A percentile compares a stretch with the other conserved stretches of the same genome.
phyloP scores from a whole-genome alignment of 768 basidiomycete species.

The Leccinum sublutescens region DNA sequence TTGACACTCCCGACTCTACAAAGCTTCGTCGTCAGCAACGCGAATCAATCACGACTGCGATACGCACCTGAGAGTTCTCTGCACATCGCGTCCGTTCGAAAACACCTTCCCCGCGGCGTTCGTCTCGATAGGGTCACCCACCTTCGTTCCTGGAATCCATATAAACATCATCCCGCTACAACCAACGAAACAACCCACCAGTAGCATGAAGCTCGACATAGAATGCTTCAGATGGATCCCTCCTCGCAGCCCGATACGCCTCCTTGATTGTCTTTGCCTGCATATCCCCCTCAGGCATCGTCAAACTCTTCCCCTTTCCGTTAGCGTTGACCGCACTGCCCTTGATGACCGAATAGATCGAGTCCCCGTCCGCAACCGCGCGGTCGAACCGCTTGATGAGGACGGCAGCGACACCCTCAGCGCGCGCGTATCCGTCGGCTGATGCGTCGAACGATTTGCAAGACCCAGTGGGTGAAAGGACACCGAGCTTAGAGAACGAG shows the following conservation, averaged over 20 bases:
- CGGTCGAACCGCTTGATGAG: slow-evolving; percentile 36
- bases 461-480: slow-evolving; percentile 36
- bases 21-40: neutral
- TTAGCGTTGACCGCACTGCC: slow-evolving; percentile 35
- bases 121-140: slow-evolving; percentile 50
- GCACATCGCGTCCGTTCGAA: slow-evolving; percentile 18
- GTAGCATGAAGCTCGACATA: slow-evolving; percentile 52
- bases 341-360: slow-evolving; percentile 30
- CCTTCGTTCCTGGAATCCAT: slow-evolving; percentile 33
- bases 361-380: slow-evolving; percentile 31
- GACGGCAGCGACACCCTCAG: slow-evolving; percentile 31
- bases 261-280: slow-evolving; percentile 34
- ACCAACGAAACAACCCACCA: slow-evolving; percentile 20
- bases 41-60: neutral
- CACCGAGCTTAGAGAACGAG: slow-evolving; percentile 29
- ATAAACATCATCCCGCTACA: neutral
- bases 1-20: slow-evolving; percentile 29
- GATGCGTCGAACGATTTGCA: slow-evolving; percentile 33
- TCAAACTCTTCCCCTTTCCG: slow-evolving; percentile 35
- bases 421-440: slow-evolving; percentile 33
- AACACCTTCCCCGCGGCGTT: slow-evolving; percentile 45
- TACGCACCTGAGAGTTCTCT: slow-evolving; percentile 20
- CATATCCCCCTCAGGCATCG: slow-evolving; percentile 35
- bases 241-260: slow-evolving; percentile 29
- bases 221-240: slow-evolving; percentile 41